These are phyloP conservation scores for Wickerhamiella spandovensis DNA, from an alignment of 805 yeast genomes.

Conservation along the genomic window DNA sequence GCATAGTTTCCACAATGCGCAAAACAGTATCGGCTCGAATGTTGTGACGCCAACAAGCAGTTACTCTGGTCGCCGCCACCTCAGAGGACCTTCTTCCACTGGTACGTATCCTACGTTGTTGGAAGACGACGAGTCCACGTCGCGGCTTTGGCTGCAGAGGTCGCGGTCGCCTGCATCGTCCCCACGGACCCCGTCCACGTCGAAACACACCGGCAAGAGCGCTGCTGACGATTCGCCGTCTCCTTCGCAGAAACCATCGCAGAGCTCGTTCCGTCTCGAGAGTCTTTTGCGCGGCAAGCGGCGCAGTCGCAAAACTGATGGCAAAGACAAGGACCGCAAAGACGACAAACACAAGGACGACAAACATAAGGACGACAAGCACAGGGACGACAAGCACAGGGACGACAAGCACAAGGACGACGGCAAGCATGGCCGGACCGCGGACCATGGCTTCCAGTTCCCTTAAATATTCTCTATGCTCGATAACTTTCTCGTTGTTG, in stretches of 20 bases:
- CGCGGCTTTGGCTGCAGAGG: neutral
- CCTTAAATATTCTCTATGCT: conserved; percentile 9
- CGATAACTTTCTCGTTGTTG: neutral
- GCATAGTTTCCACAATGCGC: neutral
- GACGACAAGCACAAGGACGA: neutral
- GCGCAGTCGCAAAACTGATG: conserved; percentile 12
- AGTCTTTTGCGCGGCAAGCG: conserved; percentile 22
- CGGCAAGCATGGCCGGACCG: too few relatives aligned
- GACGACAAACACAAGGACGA: neutral
- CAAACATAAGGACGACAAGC: neutral
- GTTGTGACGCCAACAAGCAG: neutral
- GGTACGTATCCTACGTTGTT: neutral
- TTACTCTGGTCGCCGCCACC: conserved; percentile 3
- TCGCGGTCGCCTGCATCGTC: neutral
- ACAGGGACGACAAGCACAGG: conserved; percentile 1
- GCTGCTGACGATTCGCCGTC: neutral
- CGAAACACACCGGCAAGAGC: neutral
- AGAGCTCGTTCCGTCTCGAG: conserved; percentile 23
- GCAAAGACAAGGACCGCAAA: conserved; percentile 11
- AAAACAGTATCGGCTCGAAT: conserved; percentile 5
- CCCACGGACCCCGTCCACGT: neutral
- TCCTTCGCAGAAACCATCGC: neutral
- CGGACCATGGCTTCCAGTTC: conserved; percentile 11
- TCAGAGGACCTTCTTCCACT: neutral
- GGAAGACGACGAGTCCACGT: neutral